Base-by-base conservation (phyloP, 2,329 filamentous ascomycete genomes). In the Calonectria crousiana region DNA sequence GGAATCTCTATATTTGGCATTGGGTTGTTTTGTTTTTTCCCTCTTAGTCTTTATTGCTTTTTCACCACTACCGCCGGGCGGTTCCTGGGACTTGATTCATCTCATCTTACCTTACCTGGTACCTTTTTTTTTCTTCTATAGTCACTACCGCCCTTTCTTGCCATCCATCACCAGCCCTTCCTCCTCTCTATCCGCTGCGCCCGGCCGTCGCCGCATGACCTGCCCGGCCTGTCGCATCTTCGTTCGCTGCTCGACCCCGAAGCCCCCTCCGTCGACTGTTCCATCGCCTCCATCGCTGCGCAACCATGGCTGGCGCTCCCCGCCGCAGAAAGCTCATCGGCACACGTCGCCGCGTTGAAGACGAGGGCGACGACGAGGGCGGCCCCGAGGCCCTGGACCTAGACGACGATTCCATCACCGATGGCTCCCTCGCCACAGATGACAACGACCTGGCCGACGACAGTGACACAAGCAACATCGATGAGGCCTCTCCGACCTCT, bases 301-400 rank as follows among this genome's bases (percentile, higher is more conserved):
- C 76, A 80, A 80, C 60, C 77, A 85, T 84, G 84, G 82, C 84
- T 82, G 84, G 75, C 78, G 81, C 77, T 74, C 83, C 89, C 81
- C 90, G 91, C 82, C 90, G 92, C 84, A 92, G 90, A 86, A 93
- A 92, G 85, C 84, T 91, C 80, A 90, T 93, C 84, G 91, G 92
- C 82, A 91, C 91, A 79, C 91, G 93, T 81, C 92, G 93, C 83
- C 91, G 92, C 79, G 89, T 92, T 78, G 92, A 92, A 84, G 92
- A 94, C 81, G 93, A 94, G 82, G 92, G 90, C 78, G 93, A 94
- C 80, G 93, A 94, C 77, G 92, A 94, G 77, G 90, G 87, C 77
- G 89, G 88, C 74, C 87, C 84, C 67, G 90, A 91, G 74, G 85
- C 86, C 68, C 85, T 89, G 72, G 91, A 93, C 64, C 83, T 90